phyloP scores from a whole-genome alignment of 2,329 filamentous ascomycete species.

The Aureobasidium pullulans region DNA sequence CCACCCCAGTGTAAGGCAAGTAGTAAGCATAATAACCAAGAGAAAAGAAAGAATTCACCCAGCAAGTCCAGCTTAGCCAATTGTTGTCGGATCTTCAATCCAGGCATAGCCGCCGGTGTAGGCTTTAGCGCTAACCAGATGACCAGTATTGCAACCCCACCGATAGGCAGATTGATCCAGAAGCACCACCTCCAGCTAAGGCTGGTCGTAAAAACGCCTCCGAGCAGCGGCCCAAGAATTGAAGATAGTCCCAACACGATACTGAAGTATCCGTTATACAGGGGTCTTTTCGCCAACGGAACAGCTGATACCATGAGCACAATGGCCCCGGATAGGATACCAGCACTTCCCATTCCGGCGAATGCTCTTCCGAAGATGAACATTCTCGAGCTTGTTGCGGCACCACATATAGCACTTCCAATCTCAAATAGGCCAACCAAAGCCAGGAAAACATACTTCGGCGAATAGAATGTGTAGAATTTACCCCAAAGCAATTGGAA shows the following conservation, averaged over 20 bases:
- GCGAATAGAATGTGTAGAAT: slow-evolving; percentile 39
- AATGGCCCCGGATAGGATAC: slow-evolving; percentile 43
- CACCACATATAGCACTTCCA: slow-evolving; percentile 44
- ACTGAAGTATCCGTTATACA: slow-evolving; percentile 45
- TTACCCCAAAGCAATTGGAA: slow-evolving; percentile 40
- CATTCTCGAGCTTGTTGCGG: slow-evolving; percentile 42
- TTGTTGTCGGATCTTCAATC: slow-evolving; percentile 20
- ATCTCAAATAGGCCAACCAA: slow-evolving; percentile 44
- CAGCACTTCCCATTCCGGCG: slow-evolving; percentile 43
- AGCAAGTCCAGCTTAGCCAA: slow-evolving; percentile 36
- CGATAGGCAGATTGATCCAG: slow-evolving; percentile 48
- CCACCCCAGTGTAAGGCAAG: slow-evolving; percentile 46
- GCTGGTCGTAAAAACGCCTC: slow-evolving; percentile 31
- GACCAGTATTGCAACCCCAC: slow-evolving; percentile 31
- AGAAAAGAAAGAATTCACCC: slow-evolving; percentile 23
- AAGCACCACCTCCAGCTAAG: slow-evolving; percentile 44
- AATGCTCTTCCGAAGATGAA: slow-evolving; percentile 47
- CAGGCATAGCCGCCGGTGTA: not conserved
- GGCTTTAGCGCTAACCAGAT: slow-evolving; percentile 14
- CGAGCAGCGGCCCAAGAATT: slow-evolving; percentile 42
- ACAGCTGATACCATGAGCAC: slow-evolving; percentile 41
- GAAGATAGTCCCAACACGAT: slow-evolving; percentile 37
- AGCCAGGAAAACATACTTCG: slow-evolving; percentile 41
- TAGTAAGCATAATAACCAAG: slow-evolving; percentile 43
- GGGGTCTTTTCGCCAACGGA: slow-evolving; percentile 38